A percentile compares a stretch with the other conserved stretches of the same genome.
phyloP scores from a whole-genome alignment of 345 rosid species.

The Euphorbia pulcherrima region DNA sequence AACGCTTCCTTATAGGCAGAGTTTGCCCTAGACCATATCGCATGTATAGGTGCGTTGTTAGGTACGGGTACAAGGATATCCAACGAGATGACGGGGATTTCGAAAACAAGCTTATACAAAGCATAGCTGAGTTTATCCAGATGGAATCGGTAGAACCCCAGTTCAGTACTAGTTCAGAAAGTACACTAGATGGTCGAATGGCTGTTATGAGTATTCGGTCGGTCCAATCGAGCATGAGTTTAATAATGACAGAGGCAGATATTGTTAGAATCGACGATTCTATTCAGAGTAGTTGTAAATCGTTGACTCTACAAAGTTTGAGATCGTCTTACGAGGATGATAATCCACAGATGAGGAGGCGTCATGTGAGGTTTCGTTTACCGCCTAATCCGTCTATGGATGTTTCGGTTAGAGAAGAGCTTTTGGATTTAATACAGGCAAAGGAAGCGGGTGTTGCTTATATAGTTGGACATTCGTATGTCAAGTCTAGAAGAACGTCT shows the following conservation, averaged over 20 bases:
- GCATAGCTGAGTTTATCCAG: constrained; percentile 95
- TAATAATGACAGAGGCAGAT: constrained; percentile 54
- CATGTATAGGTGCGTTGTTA: constrained; percentile 89
- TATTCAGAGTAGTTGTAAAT: constrained; percentile 74
- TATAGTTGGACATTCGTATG: constrained; percentile 83
- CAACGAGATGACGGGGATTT: constrained; percentile 76
- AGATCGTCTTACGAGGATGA: constrained; percentile 67
- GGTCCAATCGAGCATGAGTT: constrained; percentile 44
- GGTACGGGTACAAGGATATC: constrained; percentile 94
- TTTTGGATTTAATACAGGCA: constrained; percentile 69
- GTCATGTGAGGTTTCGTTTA: constrained; percentile 61
- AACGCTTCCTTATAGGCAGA: constrained; percentile 91
- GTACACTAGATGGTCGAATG: constrained; percentile 82
- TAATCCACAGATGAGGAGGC: constrained; percentile 51
- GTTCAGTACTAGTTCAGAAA: constrained; percentile 46
- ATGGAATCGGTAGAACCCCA: constrained; percentile 84
- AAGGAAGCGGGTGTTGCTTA: constrained; percentile 89
- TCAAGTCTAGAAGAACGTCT: constrained; percentile 72
- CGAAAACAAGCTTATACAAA: constrained; percentile 73
- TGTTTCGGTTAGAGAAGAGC: constrained; percentile 70
- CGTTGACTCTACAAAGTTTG: constrained; percentile 61
- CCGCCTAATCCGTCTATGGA: constrained; percentile 57
- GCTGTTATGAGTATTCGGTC: constrained; percentile 76
- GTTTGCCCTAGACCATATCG: constrained; percentile 89
- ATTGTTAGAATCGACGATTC: constrained; percentile 34